Base-by-base conservation (phyloP, 176 grass and related monocot species). In the Triticum monococcum region DNA sequence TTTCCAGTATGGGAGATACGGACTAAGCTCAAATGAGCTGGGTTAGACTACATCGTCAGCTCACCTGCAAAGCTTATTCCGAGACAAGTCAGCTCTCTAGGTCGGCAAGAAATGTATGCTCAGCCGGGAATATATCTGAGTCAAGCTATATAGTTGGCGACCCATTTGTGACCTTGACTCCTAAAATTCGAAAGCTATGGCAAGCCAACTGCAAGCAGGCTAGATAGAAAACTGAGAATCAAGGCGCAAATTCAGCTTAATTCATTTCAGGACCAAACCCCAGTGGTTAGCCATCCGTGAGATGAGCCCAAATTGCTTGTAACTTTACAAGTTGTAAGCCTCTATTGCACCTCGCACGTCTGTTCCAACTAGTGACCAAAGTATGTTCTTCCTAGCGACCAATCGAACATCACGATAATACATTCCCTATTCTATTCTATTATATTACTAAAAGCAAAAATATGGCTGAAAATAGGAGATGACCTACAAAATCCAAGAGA, bases 211-310 rank as follows among this genome's bases (percentile, higher is more conserved):
- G 10, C 40, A 11, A 75, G 66, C 62, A 77, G 18, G 13, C 46
- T 62, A 83, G 46, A 81, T 79, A 33, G 64, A 75, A 10, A 32
- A 60, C 12, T 28, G 3, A 32, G 28, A 62, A 88, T 33, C 83
- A 79, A 68, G 22, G 8, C 4, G 12, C 11, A 56, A 71, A 82
- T 52, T 66, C 28, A 65, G 13, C 14, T 54, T 16, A 64, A 54
- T 81, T 75, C 5, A 18, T 75, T 37, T 81, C 32, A 81, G 23
- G 20, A 16, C 46, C 9, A 66, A 81, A 75, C 69, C 4, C 46
- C 41, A 59, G 5, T 62, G 18, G 8, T 18, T 35, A 41, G 68
- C 12, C 43, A 81, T 23, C 68, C 41, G 41, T 68, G 63, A 79
- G 33, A 23, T 57, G 31, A 70, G 46, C 64, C 11, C 84, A 38